phyloP scores from a whole-genome alignment of 306 rosid genomes.

The Cucurbita moschata region DNA sequence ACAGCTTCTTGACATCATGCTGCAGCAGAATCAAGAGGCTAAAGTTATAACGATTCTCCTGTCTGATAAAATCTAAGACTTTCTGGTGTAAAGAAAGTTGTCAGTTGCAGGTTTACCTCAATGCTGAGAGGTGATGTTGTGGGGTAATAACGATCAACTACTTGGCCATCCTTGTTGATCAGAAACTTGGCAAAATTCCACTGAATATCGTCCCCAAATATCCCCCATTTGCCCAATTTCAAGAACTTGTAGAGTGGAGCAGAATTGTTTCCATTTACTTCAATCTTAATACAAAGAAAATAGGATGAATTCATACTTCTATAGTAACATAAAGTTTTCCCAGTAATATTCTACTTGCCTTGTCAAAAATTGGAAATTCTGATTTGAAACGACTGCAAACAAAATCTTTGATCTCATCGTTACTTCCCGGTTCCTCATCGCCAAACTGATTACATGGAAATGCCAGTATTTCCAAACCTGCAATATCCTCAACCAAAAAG shows the following conservation, averaged over 20 bases:
- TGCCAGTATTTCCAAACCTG: conserved; percentile 74
- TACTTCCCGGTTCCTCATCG: conserved; percentile 73
- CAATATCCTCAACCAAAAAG: neutral
- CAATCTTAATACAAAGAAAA: conserved; percentile 39
- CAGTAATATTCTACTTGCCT: conserved; percentile 25
- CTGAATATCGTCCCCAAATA: conserved; percentile 67
- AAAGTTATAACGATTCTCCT: neutral
- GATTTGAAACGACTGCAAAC: conserved; percentile 81
- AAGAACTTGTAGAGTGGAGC: conserved; percentile 61
- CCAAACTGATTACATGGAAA: conserved; percentile 90
- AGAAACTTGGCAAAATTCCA: conserved; percentile 87
- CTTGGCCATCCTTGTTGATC: conserved; percentile 59
- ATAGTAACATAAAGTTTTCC: neutral
- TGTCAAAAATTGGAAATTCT: conserved; percentile 73
- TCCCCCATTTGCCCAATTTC: conserved; percentile 62
- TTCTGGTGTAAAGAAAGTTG: neutral
- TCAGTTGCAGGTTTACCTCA: conserved; percentile 35
- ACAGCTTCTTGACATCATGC: conserved; percentile 45
- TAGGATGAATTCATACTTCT: neutral
- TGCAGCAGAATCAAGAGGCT: conserved; percentile 16
- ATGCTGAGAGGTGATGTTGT: conserved; percentile 73
- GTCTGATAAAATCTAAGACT: neutral
- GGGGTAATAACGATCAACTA: conserved; percentile 64
- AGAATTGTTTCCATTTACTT: conserved; percentile 62
- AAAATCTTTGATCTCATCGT: conserved; percentile 58